These are phyloP conservation scores for Chrysochromulina parva DNA, from an alignment of 78 protist genomes.

Conservation along the genomic window DNA sequence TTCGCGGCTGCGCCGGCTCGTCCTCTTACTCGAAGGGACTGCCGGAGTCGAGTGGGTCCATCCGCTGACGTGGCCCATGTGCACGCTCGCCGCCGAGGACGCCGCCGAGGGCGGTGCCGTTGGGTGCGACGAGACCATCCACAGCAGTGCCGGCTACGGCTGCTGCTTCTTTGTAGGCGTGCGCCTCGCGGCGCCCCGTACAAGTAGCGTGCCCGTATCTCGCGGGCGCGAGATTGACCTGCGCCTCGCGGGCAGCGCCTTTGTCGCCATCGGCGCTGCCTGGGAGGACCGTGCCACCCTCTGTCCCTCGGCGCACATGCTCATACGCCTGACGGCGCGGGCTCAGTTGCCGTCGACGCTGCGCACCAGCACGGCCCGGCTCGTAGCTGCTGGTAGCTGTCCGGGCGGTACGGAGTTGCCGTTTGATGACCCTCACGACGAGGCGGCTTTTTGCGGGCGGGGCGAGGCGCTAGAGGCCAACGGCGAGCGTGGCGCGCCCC, in stretches of 20 bases:
- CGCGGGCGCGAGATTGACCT: not conserved
- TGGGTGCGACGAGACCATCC: too few species aligned
- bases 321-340: too few species aligned
- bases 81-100: not conserved
- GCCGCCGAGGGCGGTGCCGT: too few species aligned
- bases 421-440: too few species aligned
- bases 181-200: not conserved
- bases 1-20: slow-evolving; percentile 11
- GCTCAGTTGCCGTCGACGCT: too few species aligned
- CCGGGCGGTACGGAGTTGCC: too few species aligned
- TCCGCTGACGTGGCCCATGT: not conserved
- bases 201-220: not conserved
- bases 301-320: not conserved
- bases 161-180: not conserved
- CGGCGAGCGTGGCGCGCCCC: too few species aligned
- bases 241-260: not conserved
- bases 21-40: not conserved
- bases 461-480: too few species aligned
- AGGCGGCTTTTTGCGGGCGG: too few species aligned
- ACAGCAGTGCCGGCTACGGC: too few species aligned
- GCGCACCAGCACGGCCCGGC: too few species aligned
- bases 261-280: not conserved
- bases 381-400: too few species aligned
- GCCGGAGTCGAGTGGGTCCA: not conserved
- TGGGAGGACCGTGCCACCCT: not conserved